Conservation (phyloP, 2,329 filamentous ascomycete species). For the Sporothrix humicola region DNA sequence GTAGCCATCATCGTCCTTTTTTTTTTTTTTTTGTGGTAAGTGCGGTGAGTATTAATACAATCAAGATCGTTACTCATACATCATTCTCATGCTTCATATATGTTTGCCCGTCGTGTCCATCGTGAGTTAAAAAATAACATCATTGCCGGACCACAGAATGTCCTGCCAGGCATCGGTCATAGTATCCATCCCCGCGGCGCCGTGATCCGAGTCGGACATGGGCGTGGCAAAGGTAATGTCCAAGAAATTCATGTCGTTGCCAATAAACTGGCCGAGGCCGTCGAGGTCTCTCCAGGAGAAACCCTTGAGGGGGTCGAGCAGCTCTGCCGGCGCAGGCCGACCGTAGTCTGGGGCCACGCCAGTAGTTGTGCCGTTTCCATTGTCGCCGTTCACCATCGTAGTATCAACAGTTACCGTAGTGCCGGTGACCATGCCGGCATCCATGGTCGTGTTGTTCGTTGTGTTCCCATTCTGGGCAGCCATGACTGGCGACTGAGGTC, state of each 20-base stretch:
- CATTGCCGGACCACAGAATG: constrained; percentile 32
- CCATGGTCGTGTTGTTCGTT: neutral
- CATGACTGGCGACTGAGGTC: neutral
- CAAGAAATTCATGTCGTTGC: constrained; percentile 32
- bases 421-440: neutral
- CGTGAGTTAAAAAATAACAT: constrained; percentile 26
- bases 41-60: neutral
- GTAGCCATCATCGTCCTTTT: no score
- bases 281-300: constrained; percentile 34
- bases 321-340: neutral
- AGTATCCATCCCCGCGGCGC: constrained; percentile 22
- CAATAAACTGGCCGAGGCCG: constrained; percentile 32
- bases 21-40: neutral
- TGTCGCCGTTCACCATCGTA: neutral
- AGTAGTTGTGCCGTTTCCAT: neutral
- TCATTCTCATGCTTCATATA: no score
- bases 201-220: constrained; percentile 33
- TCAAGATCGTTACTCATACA: no score
- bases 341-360: neutral
- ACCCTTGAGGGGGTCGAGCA: constrained; percentile 30
- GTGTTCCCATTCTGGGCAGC: neutral
- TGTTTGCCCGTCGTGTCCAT: no score
- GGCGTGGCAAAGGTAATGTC: constrained; percentile 33
- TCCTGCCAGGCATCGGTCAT: constrained; percentile 33
- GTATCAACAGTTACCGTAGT: neutral